A percentile compares a stretch with the other conserved stretches of the same genome.
phyloP scores from a whole-genome alignment of 108 stramenopile species.

The Discostella stelligeroides region DNA sequence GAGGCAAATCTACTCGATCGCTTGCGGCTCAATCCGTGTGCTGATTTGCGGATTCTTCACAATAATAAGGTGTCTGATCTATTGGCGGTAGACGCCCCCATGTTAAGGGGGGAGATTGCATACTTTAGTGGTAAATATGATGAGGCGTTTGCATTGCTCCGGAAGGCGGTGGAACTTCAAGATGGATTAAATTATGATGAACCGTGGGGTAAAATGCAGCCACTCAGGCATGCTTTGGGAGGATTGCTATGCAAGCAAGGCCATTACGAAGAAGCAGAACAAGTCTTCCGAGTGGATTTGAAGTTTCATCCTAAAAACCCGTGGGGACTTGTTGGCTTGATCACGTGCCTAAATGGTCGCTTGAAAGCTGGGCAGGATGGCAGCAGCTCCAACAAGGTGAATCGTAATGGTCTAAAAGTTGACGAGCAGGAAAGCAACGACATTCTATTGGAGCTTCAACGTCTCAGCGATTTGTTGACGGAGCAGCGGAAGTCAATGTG shows the following conservation, averaged over 20 bases:
- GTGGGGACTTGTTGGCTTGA: slow-evolving; percentile 78
- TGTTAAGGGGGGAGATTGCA: slow-evolving; percentile 87
- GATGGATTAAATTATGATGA: slow-evolving; percentile 86
- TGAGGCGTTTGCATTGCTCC: slow-evolving; percentile 72
- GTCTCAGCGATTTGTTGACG: slow-evolving; percentile 42
- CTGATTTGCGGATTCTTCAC: slow-evolving; percentile 74
- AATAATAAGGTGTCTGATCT: slow-evolving; percentile 75
- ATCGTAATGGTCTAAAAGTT: background rate
- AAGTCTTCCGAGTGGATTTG: slow-evolving; percentile 77
- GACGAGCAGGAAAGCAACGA: slow-evolving; percentile 16
- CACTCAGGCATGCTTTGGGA: slow-evolving; percentile 85
- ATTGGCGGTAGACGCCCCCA: slow-evolving; percentile 76
- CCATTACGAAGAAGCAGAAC: slow-evolving; percentile 68
- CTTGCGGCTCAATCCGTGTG: slow-evolving; percentile 63
- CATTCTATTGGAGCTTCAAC: slow-evolving; percentile 41
- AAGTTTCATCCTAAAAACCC: slow-evolving; percentile 86
- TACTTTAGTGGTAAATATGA: slow-evolving; percentile 72
- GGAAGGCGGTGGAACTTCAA: slow-evolving; percentile 72
- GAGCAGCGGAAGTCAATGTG: slow-evolving; percentile 54
- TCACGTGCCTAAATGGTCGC: slow-evolving; percentile 52
- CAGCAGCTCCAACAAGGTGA: slow-evolving; percentile 18
- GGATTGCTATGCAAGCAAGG: slow-evolving; percentile 78
- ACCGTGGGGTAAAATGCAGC: slow-evolving; percentile 94
- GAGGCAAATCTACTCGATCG: slow-evolving; percentile 70
- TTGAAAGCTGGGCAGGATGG: slow-evolving; percentile 17